Base-by-base conservation (phyloP, 2,329 filamentous ascomycete genomes). In the Botrytis pseudocinerea region DNA sequence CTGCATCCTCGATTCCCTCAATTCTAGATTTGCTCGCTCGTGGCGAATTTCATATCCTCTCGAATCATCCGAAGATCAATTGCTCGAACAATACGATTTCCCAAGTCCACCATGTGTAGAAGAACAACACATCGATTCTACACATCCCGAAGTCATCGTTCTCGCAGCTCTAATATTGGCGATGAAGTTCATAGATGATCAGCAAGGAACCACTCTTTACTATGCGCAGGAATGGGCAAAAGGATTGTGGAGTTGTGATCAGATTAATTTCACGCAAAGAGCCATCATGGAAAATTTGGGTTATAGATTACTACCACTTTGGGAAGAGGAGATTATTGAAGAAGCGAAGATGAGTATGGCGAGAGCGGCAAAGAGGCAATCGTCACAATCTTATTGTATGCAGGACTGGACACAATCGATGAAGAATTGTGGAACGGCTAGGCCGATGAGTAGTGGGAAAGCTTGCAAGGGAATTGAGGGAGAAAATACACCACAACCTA, bases 1-100 rank as follows among this genome's bases (percentile, higher is more conserved):
- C 57, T 91, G 89, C 83, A 88, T 92, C 68, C 85, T 92, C 76
- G 90, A 92, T 79, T 89, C 89, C 59, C 84, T 92, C 75, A 87
- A 88, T 81, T 85, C 86, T 65, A 87, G 86, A 74, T 92, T 92
- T 80, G 87, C 89, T 64, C 85, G 88, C 48, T 85, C 83, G 73
- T 92, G 89, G 89, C 87, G 90, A 35, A 83, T 88, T 72, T 84
- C 85, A 4, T 90, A 88, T 76, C 89, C 89, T 0, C 82, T 89
- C 28, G 74, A 75, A 65, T 71, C 72, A 42, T 83, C 74, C 25
- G 64, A 68, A 40, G 46, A 79, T 77, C 69, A n/a, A 74, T 79
- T 51, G 77, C 76, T 69, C 77, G 81, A 51, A 80, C 83, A 62
- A 79, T 79, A 71, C 76, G 79, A 74, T 74, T 75, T 71, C 76